A percentile compares a stretch with the other conserved stretches of the same genome.
Conservation (phyloP, 441 rosid genomes). For the Populus tomentosa region DNA sequence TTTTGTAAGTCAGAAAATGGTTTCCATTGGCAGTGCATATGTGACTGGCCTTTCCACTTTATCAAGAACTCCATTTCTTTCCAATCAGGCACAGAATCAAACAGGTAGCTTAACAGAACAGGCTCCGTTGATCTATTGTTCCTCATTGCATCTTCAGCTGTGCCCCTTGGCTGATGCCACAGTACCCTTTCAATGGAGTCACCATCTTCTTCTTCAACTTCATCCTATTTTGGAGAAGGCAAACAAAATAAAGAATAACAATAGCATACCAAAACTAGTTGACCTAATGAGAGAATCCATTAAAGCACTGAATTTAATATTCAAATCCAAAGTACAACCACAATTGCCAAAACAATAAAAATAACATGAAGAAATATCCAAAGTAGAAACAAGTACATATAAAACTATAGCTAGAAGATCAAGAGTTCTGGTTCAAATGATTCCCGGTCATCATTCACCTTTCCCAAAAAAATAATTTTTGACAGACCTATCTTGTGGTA, state of each 20-base stretch:
- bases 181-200: conserved; percentile 92
- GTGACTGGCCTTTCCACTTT: conserved; percentile 99
- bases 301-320: neutral
- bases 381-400: neutral
- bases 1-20: conserved; percentile 76
- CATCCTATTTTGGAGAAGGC: conserved; percentile 53
- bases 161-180: conserved; percentile 97
- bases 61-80: conserved; percentile 87
- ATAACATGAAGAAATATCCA: neutral
- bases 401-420: neutral
- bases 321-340: neutral
- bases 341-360: neutral
- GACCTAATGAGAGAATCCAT: no score
- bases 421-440: neutral
- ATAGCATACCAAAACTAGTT: neutral
- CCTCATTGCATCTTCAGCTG: conserved; percentile 64
- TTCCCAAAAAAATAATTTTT: neutral
- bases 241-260: conserved; percentile 1
- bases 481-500: neutral
- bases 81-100: conserved; percentile 86
- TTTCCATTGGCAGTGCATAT: conserved; percentile 99
- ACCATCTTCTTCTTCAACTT: conserved; percentile 90
- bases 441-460: neutral
- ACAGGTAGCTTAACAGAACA: conserved; percentile 63
- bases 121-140: conserved; percentile 69